These are phyloP conservation scores for Russula emetica DNA, from an alignment of 768 basidiomycete genomes.

Conservation along the genomic window DNA sequence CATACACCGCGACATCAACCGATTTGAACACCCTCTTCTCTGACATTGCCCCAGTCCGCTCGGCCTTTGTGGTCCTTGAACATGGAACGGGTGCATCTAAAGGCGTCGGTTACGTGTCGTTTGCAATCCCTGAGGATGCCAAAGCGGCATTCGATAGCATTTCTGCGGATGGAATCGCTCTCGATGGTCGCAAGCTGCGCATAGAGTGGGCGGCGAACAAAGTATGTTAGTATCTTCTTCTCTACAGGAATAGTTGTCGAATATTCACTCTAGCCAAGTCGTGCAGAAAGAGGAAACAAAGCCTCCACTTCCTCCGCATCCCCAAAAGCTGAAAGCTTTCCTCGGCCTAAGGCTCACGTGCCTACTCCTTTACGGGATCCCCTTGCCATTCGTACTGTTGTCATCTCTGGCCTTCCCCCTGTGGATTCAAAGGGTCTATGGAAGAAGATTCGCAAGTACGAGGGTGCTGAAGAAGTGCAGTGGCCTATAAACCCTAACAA, in stretches of 20 bases:
- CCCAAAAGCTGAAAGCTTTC: constrained; percentile 32
- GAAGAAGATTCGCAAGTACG: constrained; percentile 82
- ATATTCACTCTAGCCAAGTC: constrained; percentile 17
- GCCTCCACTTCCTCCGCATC: not conserved
- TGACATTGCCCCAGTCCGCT: constrained; percentile 89
- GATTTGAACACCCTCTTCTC: constrained; percentile 93
- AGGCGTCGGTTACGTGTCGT: constrained; percentile 95
- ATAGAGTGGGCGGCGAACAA: constrained; percentile 80
- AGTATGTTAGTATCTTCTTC: constrained; percentile 39
- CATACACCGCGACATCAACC: constrained; percentile 83
- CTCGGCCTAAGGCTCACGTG: constrained; percentile 34
- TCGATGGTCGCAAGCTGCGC: constrained; percentile 66
- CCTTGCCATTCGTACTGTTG: constrained; percentile 76
- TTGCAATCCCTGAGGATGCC: constrained; percentile 86
- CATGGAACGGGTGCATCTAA: constrained; percentile 73
- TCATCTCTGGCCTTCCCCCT: constrained; percentile 68
- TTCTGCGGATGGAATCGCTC: constrained; percentile 55
- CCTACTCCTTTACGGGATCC: constrained; percentile 53
- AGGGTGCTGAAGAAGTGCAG: constrained; percentile 70
- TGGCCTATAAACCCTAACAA: constrained; percentile 52
- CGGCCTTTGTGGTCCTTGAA: constrained; percentile 89
- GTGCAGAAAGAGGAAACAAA: constrained; percentile 20
- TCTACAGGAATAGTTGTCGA: constrained; percentile 11
- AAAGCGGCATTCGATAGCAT: constrained; percentile 64
- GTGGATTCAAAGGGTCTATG: constrained; percentile 66